Percentiles rank a stretch among this genome's conserved stretches.
Evolutionary conservation across 2,329 filamentous ascomycete genomes (phyloP).

Genomic region (Metarhizium anisopliae): DNA sequence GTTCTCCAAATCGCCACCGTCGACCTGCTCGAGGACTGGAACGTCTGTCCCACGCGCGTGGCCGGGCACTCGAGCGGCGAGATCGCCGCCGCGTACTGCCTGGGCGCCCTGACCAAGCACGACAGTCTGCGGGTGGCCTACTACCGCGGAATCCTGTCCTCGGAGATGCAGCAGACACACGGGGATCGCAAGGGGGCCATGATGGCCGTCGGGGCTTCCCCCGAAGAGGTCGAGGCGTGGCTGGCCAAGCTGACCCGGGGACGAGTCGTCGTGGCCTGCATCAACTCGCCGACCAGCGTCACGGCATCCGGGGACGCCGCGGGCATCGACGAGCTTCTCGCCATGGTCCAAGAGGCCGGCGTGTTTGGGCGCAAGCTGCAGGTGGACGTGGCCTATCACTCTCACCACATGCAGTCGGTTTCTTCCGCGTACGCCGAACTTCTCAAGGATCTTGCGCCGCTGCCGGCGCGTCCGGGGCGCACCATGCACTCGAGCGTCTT

Average conservation of each 20-base stretch:
- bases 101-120: constrained; percentile 1
- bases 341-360: constrained; percentile 5
- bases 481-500: neutral
- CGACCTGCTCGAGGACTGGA: constrained; percentile 21
- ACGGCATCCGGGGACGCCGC: constrained; percentile 15
- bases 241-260: neutral
- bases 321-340: constrained; percentile 8
- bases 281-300: constrained; percentile 16
- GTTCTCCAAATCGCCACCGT: constrained; percentile 35
- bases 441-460: constrained; percentile 1
- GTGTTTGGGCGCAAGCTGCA: constrained; percentile 14
- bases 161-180: neutral
- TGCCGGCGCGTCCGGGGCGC: neutral
- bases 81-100: constrained; percentile 27
- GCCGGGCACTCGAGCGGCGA: constrained; percentile 30
- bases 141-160: neutral
- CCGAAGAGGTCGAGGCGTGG: neutral
- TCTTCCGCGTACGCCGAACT: constrained; percentile 32
- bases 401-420: constrained; percentile 10
- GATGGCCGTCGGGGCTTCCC: constrained; percentile 19
- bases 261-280: constrained; percentile 9
- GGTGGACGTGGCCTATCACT: constrained; percentile 14
- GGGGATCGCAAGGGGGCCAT: constrained; percentile 14
- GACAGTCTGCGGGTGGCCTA: neutral
- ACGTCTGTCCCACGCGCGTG: constrained; percentile 17